These are phyloP conservation scores for Scedosporium dehoogii DNA, from an alignment of 2,329 filamentous ascomycete species.

Conservation along the genomic window DNA sequence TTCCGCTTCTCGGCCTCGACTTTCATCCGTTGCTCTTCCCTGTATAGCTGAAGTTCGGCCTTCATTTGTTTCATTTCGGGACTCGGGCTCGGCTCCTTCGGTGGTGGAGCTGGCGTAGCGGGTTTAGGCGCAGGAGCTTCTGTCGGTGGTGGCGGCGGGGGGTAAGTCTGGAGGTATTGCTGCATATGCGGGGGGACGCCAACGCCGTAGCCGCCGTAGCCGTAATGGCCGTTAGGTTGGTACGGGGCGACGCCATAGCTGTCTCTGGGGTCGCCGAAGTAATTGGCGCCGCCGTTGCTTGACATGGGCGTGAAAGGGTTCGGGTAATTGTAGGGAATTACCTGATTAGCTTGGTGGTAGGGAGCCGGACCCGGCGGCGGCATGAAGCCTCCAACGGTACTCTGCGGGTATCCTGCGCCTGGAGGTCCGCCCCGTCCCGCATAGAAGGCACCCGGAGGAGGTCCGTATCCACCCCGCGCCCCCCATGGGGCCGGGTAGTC, in stretches of 20 bases:
- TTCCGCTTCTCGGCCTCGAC: constrained; percentile 34
- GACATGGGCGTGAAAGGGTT: constrained; percentile 9
- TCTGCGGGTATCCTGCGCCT: constrained; percentile 32
- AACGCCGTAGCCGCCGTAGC: constrained; percentile 13
- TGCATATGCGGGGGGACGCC: constrained; percentile 24
- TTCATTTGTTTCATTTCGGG: constrained; percentile 52
- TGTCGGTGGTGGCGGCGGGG: constrained; percentile 32
- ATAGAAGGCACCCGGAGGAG: constrained; percentile 16
- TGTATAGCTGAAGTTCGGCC: constrained; percentile 43
- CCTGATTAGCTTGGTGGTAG: constrained; percentile 33
- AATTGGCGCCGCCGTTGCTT: constrained; percentile 6
- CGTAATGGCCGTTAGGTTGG: background rate
- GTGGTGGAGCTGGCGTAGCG: constrained; percentile 29
- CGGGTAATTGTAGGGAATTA: background rate
- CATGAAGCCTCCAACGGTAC: constrained; percentile 35
- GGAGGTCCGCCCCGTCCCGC: constrained; percentile 18
- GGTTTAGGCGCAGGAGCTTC: constrained; percentile 17
- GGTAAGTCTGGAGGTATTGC: constrained; percentile 26
- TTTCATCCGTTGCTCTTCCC: constrained; percentile 33
- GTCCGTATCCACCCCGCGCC: background rate
- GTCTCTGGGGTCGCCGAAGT: constrained; percentile 7
- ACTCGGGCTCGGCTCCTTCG: constrained; percentile 25
- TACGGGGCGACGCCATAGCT: constrained; percentile 9
- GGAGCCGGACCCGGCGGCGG: constrained; percentile 17
- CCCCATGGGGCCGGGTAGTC: constrained; percentile 45